A percentile compares a stretch with the other conserved stretches of the same genome.
phyloP scores from a whole-genome alignment of 345 rosid genomes.

The Populus deltoides region DNA sequence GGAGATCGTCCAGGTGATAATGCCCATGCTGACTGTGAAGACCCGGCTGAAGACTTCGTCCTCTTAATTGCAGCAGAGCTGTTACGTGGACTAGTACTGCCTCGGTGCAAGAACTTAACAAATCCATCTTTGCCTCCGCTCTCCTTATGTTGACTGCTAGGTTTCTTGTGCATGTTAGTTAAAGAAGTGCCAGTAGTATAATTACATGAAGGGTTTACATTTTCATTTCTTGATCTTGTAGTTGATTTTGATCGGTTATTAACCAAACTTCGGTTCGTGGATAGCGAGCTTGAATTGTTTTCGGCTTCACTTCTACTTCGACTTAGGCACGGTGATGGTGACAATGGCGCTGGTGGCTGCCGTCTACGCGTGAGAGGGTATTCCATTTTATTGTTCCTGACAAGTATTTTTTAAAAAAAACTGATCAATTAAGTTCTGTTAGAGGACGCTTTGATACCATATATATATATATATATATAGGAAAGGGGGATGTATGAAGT shows the following conservation, averaged over 20 bases:
- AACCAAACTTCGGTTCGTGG: slow-evolving; percentile 21
- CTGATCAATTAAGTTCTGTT: no score
- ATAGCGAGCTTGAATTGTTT: slow-evolving; percentile 10
- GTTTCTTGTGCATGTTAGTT: slow-evolving; percentile 15
- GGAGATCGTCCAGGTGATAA: slow-evolving; percentile 62
- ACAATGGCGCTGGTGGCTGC: neutral
- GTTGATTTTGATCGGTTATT: slow-evolving; percentile 41
- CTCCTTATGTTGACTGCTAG: neutral
- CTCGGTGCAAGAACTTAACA: slow-evolving; percentile 39
- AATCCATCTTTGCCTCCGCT: slow-evolving; percentile 22
- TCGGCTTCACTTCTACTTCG: slow-evolving; percentile 50
- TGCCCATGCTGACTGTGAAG: slow-evolving; percentile 74
- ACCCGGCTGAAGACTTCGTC: slow-evolving; percentile 21
- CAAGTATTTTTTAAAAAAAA: no score
- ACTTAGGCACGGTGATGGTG: slow-evolving; percentile 21
- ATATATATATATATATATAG: no score
- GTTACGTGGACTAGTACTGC: slow-evolving; percentile 29
- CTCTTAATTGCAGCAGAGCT: slow-evolving; percentile 19
- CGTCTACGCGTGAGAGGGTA: slow-evolving; percentile 10
- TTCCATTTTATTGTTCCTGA: slow-evolving; percentile 16
- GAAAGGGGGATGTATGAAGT: no score
- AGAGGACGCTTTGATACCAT: no score
- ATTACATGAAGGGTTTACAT: neutral
- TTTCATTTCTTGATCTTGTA: slow-evolving; percentile 30
- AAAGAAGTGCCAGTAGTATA: neutral